phyloP scores from a whole-genome alignment of 176 grass and related monocot species.

The Juncus inflexus region DNA sequence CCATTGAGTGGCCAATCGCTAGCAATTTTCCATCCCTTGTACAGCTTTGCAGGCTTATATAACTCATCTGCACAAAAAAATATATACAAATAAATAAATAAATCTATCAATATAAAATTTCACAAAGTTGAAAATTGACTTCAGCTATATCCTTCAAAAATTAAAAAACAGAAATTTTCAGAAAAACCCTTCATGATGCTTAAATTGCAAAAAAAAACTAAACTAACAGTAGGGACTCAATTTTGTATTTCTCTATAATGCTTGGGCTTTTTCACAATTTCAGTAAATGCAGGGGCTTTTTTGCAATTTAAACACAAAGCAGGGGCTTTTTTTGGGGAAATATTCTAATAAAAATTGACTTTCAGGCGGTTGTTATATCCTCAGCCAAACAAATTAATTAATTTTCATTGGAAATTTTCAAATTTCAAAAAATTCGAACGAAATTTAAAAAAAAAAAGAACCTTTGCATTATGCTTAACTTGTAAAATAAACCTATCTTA shows the following conservation, averaged over 20 bases:
- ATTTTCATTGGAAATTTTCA: too few species aligned
- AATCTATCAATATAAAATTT: slow-evolving; percentile 10
- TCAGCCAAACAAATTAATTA: slow-evolving; percentile 53
- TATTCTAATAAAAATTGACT: slow-evolving; percentile 21
- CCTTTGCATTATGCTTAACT: slow-evolving; percentile 71
- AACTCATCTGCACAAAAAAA: slow-evolving; percentile 57
- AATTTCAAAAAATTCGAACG: slow-evolving; percentile 35
- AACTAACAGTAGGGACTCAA: too few species aligned
- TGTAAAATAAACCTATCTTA: too few species aligned
- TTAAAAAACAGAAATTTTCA: too few species aligned
- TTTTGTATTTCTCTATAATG: too few species aligned
- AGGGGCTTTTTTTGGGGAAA: too few species aligned
- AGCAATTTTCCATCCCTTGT: slow-evolving; percentile 80
- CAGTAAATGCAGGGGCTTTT: too few species aligned
- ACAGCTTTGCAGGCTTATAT: slow-evolving; percentile 66
- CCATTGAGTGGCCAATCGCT: slow-evolving; percentile 95
- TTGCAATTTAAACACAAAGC: too few species aligned
- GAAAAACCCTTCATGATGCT: too few species aligned
- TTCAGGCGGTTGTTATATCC: slow-evolving; percentile 78
- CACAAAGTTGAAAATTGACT: not conserved
- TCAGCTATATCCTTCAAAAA: too few species aligned
- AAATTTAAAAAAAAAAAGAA: slow-evolving; percentile 78
- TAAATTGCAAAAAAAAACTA: too few species aligned
- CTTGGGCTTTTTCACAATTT: too few species aligned
- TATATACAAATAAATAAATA: not conserved